These are phyloP conservation scores for Pythium scleroteichum DNA, from an alignment of 352 stramenopile species.

Conservation along the genomic window DNA sequence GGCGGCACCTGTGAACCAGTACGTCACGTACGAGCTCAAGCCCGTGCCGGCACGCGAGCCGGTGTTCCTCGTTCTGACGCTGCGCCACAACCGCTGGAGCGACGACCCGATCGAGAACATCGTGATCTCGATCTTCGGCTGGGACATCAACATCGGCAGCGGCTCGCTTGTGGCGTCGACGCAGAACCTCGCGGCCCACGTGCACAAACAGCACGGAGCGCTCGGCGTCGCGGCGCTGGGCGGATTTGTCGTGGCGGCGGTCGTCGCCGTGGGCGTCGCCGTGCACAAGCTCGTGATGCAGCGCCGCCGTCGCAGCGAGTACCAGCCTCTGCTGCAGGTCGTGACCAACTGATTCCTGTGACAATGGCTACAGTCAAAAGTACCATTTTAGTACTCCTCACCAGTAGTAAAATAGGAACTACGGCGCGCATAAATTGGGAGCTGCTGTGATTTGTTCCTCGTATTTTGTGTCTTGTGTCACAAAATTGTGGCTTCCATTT, in stretches of 20 bases:
- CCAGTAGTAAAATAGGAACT: background rate
- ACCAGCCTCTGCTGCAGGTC: slow-evolving; percentile 23
- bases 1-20: slow-evolving; percentile 18
- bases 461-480: background rate
- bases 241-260: background rate
- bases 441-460: background rate
- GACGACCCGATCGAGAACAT: slow-evolving; percentile 10
- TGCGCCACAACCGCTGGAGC: slow-evolving; percentile 16
- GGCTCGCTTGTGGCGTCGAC: background rate
- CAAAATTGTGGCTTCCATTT: slow-evolving; percentile 5
- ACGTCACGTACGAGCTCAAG: slow-evolving; percentile 11
- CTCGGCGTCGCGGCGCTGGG: background rate
- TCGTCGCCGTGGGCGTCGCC: slow-evolving; percentile 17
- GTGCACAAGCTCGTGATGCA: slow-evolving; percentile 20
- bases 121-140: slow-evolving; percentile 20
- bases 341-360: slow-evolving; percentile 17
- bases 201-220: slow-evolving; percentile 10
- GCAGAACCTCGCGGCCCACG: slow-evolving; percentile 6
- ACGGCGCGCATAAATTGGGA: background rate
- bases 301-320: slow-evolving; percentile 24
- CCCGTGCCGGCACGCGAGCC: slow-evolving; percentile 6
- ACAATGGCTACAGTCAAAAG: slow-evolving; percentile 13
- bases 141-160: slow-evolving; percentile 13
- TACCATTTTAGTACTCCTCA: background rate
- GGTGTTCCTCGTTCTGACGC: slow-evolving; percentile 15